Evolutionary conservation across 169 alveolate genomes (phyloP).

Genomic region (Eimeria zaria): DNA sequence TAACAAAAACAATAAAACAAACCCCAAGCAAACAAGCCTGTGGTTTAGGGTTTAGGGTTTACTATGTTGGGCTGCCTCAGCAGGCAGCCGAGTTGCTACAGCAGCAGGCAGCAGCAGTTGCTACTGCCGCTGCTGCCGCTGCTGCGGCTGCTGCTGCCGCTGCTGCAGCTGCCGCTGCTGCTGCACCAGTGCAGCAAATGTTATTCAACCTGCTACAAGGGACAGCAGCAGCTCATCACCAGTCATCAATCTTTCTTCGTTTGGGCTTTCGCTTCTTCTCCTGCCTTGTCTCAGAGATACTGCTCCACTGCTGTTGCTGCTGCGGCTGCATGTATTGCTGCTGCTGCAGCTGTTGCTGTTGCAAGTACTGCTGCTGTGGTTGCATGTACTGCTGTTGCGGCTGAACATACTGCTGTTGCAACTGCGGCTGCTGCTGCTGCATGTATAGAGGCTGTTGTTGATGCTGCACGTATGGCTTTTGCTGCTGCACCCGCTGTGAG

Average conservation of each 20-base stretch:
- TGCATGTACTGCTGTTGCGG: conserved; percentile 38
- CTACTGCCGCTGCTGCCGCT: not conserved
- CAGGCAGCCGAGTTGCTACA: not conserved
- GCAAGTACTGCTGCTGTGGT: conserved; percentile 15
- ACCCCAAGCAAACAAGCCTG: not conserved
- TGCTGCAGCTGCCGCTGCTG: not conserved
- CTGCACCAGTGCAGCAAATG: not conserved
- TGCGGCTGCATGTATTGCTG: conserved; percentile 26
- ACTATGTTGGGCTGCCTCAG: not conserved
- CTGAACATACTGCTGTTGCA: not conserved
- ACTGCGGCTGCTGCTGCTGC: conserved; percentile 38
- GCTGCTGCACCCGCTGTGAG: conserved; percentile 58
- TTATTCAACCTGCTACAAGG: not conserved
- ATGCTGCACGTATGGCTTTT: conserved; percentile 16
- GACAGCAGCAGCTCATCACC: conserved; percentile 23
- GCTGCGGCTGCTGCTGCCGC: not conserved
- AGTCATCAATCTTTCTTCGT: conserved; percentile 30
- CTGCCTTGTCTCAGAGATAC: conserved; percentile 6
- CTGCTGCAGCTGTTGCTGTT: not conserved
- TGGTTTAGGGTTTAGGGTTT: conserved; percentile 5
- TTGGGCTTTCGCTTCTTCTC: conserved; percentile 40
- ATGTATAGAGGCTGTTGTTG: not conserved
- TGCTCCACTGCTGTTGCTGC: conserved; percentile 43
- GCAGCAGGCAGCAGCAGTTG: not conserved
- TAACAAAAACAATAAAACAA: not conserved